These are phyloP conservation scores for Saccharomyces hybrid DNA, from an alignment of 1,139 yeast genomes.

Conservation along the genomic window DNA sequence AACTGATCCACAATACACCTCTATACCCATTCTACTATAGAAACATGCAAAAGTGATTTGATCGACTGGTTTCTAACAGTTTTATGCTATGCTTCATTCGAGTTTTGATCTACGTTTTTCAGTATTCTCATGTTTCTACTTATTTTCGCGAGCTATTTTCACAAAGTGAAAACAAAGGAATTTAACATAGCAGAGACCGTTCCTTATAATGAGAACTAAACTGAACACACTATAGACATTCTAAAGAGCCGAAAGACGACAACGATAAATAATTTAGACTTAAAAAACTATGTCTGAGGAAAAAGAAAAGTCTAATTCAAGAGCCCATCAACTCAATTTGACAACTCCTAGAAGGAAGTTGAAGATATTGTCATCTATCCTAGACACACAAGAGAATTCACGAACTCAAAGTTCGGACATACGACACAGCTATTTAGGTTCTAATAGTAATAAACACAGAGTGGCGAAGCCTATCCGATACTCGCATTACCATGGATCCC, in stretches of 20 bases:
- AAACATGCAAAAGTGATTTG: neutral
- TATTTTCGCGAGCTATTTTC: neutral
- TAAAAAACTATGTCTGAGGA: conserved; percentile 31
- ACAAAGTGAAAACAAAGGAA: neutral
- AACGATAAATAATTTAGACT: neutral
- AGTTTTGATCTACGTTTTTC: neutral
- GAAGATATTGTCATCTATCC: neutral
- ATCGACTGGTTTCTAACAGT: neutral
- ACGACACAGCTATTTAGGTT: neutral
- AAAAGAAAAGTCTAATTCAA: conserved; percentile 7
- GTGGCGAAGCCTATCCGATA: neutral
- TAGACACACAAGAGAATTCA: neutral
- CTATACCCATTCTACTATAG: neutral
- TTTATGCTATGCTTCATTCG: neutral
- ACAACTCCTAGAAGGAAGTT: neutral
- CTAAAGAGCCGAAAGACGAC: conserved; percentile 18
- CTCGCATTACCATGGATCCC: neutral
- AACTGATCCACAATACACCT: conserved; percentile 19
- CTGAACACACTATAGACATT: conserved; percentile 35
- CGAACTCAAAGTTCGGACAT: neutral
- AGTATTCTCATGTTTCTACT: neutral
- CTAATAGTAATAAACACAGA: neutral
- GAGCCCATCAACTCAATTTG: neutral
- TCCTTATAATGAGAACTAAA: conserved; percentile 45
- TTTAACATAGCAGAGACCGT: conserved; percentile 15